phyloP scores from a whole-genome alignment of 352 stramenopile species.

The Phytopythium boreale region DNA sequence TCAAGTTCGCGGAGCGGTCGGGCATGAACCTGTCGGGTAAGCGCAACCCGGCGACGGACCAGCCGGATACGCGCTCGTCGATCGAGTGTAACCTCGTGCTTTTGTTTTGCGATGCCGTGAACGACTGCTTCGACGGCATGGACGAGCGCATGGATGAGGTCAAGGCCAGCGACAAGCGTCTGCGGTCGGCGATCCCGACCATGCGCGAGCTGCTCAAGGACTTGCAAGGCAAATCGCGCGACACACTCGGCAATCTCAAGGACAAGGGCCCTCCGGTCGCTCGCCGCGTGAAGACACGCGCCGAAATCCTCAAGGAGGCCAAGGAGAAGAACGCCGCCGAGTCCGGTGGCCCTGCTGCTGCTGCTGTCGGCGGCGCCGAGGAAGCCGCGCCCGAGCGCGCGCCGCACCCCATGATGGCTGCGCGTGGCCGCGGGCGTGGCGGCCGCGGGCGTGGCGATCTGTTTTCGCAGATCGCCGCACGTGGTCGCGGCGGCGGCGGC shows the following conservation, averaged over 20 bases:
- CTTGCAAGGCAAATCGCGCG: constrained; percentile 54
- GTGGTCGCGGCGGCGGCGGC: constrained; percentile 42
- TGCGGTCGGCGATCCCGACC: constrained; percentile 61
- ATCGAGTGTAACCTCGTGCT: constrained; percentile 69
- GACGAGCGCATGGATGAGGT: constrained; percentile 82
- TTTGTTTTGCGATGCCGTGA: constrained; percentile 59
- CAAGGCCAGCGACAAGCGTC: constrained; percentile 76
- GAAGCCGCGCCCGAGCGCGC: constrained; percentile 26
- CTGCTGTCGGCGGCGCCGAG: constrained; percentile 6
- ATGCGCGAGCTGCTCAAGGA: constrained; percentile 64
- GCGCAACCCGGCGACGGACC: constrained; percentile 60
- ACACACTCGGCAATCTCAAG: constrained; percentile 51
- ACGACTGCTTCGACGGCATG: constrained; percentile 78
- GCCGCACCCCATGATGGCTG: constrained; percentile 53
- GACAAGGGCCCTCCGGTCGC: constrained; percentile 58
- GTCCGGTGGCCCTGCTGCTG: constrained; percentile 24
- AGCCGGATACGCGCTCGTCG: constrained; percentile 65
- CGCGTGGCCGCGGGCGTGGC: constrained; percentile 17
- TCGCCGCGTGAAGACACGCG: constrained; percentile 65
- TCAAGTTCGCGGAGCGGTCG: constrained; percentile 82
- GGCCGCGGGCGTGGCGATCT: constrained; percentile 40
- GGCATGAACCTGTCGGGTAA: constrained; percentile 88
- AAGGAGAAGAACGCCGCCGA: constrained; percentile 84
- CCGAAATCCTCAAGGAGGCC: constrained; percentile 80
- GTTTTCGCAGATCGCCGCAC: constrained; percentile 50